A percentile compares a stretch with the other conserved stretches of the same genome.
Evolutionary conservation across 2,329 filamentous ascomycete species (phyloP).

Genomic region (Xylariomycetidae sp.): DNA sequence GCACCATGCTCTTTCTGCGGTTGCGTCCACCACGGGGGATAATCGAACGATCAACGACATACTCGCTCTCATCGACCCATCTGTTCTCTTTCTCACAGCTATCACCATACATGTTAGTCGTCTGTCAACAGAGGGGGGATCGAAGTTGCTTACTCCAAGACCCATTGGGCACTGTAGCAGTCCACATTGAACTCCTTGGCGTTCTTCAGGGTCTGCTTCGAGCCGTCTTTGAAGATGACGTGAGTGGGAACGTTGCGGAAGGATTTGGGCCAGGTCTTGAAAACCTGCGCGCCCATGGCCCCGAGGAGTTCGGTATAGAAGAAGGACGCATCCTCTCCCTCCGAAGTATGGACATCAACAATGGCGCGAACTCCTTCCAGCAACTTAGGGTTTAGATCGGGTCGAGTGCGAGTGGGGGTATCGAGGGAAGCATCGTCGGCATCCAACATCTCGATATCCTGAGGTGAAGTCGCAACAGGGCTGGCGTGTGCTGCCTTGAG

Average conservation of each 20-base stretch:
- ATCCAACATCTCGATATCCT: too few species aligned
- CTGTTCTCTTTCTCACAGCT: constrained; percentile 71
- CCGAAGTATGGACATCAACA: constrained; percentile 77
- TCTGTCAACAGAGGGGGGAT: neutral
- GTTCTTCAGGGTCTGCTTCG: constrained; percentile 73
- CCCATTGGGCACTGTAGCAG: constrained; percentile 84
- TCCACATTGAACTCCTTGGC: constrained; percentile 66
- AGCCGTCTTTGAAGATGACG: constrained; percentile 85
- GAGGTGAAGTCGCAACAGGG: too few species aligned
- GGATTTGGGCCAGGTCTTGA: constrained; percentile 60
- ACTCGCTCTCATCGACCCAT: constrained; percentile 69
- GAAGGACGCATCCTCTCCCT: constrained; percentile 74
- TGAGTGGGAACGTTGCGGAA: constrained; percentile 73
- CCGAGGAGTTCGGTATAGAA: constrained; percentile 74
- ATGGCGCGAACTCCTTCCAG: constrained; percentile 70
- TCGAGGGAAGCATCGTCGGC: constrained; percentile 44
- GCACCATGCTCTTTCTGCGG: constrained; percentile 77
- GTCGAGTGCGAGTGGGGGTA: constrained; percentile 51
- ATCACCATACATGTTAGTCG: constrained; percentile 22
- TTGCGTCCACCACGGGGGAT: constrained; percentile 65
- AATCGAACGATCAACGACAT: constrained; percentile 60
- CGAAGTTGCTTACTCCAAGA: constrained; percentile 64
- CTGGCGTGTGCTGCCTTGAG: constrained; percentile 64
- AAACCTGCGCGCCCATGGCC: constrained; percentile 75
- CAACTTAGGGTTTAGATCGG: constrained; percentile 45